phyloP scores from a whole-genome alignment of 1,284 basidiomycete species.

The Gastroboletus turbinatus region DNA sequence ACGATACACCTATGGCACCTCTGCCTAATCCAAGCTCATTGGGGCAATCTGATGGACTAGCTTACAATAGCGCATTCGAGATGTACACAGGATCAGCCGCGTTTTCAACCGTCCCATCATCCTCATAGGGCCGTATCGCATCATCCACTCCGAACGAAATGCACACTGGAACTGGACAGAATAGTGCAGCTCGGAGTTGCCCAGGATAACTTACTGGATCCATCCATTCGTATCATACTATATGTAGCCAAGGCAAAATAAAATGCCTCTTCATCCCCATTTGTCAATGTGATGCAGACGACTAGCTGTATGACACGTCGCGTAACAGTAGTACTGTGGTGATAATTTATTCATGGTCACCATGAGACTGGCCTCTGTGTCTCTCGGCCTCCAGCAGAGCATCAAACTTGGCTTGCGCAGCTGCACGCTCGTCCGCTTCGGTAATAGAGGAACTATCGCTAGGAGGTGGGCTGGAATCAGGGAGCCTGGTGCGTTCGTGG shows the following conservation, averaged over 20 bases:
- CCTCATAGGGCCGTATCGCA: conserved; percentile 7
- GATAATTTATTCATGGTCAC: conserved; percentile 6
- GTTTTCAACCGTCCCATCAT: conserved; percentile 3
- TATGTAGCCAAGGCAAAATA: conserved; percentile 7
- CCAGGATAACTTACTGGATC: conserved; percentile 8
- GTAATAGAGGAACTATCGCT: conserved; percentile 10
- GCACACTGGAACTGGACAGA: conserved; percentile 4
- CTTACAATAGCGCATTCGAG: conserved; percentile 8
- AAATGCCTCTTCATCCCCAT: background rate
- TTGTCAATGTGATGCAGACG: background rate
- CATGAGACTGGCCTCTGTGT: conserved; percentile 29
- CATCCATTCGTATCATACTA: conserved; percentile 6
- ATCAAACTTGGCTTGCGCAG: conserved; percentile 57
- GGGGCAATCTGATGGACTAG: conserved; percentile 11
- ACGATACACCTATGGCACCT: conserved; percentile 36
- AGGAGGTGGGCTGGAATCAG: conserved; percentile 21
- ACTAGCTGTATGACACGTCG: background rate
- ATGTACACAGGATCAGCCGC: conserved; percentile 10
- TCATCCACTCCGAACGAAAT: conserved; percentile 10
- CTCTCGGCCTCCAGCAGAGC: conserved; percentile 59
- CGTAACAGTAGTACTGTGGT: background rate
- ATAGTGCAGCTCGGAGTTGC: conserved; percentile 12
- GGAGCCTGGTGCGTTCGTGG: conserved; percentile 44
- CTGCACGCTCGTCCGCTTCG: conserved; percentile 37
- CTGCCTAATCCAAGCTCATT: conserved; percentile 34